These are phyloP conservation scores for Solanum chacoense DNA, from an alignment of 305 asterid genomes.

Conservation along the genomic window DNA sequence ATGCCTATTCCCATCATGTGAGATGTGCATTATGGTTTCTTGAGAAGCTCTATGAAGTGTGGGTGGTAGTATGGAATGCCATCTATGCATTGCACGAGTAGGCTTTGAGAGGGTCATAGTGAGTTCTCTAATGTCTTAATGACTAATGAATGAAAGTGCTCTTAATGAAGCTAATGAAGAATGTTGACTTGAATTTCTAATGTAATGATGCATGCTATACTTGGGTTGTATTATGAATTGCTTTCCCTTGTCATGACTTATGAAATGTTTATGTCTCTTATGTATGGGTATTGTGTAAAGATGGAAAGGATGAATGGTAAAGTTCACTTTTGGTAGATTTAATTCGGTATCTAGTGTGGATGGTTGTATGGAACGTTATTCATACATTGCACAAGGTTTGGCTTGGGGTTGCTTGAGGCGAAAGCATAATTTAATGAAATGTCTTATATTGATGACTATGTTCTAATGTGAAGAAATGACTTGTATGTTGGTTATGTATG, in stretches of 20 bases:
- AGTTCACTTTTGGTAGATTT: not conserved
- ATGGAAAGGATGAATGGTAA: not conserved
- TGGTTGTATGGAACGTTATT: not conserved
- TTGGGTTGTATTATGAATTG: not conserved
- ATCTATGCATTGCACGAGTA: not conserved
- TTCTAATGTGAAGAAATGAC: not conserved
- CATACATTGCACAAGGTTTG: not conserved
- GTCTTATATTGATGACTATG: not conserved
- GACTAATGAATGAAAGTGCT: not conserved
- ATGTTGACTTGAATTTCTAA: too few relatives aligned
- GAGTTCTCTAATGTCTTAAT: not conserved
- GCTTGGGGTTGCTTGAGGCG: not conserved
- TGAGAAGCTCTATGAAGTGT: too few relatives aligned
- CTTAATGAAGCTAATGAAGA: too few relatives aligned
- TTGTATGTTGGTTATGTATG: not conserved
- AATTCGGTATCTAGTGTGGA: not conserved
- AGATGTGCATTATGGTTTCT: too few relatives aligned
- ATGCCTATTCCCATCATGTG: too few relatives aligned
- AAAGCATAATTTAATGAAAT: too few relatives aligned
- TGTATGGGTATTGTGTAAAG: not conserved
- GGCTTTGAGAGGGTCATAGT: not conserved
- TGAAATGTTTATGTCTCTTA: not conserved
- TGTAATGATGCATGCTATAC: not conserved
- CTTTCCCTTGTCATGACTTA: not conserved
- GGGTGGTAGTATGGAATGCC: too few relatives aligned